Percentiles rank a stretch among this genome's conserved stretches.
Evolutionary conservation across 495 filamentous ascomycete species (phyloP).

Genomic region (Neurospora tetraspora): DNA sequence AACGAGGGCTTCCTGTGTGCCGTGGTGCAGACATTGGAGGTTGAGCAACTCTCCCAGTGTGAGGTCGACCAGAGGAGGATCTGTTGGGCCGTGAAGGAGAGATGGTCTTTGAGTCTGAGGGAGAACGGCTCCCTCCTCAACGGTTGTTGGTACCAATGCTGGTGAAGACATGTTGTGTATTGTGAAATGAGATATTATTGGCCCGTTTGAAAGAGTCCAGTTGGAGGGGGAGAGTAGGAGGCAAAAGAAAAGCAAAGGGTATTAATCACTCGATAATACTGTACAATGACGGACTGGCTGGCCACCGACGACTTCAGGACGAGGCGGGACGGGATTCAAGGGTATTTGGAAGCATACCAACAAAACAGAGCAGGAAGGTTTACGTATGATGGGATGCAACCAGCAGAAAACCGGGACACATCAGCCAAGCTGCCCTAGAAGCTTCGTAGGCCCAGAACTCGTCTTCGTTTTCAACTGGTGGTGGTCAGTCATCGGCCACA

Average conservation of each 20-base stretch:
- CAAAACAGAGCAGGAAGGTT: not conserved
- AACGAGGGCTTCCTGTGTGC: constrained; percentile 49
- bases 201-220: not conserved
- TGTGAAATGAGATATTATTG: not conserved
- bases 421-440: not conserved
- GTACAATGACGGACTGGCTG: not conserved
- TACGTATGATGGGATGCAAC: not conserved
- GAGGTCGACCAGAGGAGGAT: constrained; percentile 49
- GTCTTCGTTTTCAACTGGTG: not conserved
- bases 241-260: not conserved
- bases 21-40: constrained; percentile 51
- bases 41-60: constrained; percentile 53
- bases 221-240: not conserved
- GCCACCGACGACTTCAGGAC: not conserved
- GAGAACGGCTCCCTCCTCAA: constrained; percentile 14
- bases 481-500: not conserved
- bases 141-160: constrained; percentile 6
- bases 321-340: not conserved
- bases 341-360: not conserved
- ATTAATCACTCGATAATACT: not conserved
- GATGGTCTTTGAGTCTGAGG: constrained; percentile 33
- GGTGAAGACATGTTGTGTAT: constrained; percentile 9
- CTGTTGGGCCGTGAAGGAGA: constrained; percentile 47
- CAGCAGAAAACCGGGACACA: not conserved
- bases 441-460: not conserved